phyloP scores from a whole-genome alignment of 2,329 filamentous ascomycete genomes.

The Thermoascus crustaceus region DNA sequence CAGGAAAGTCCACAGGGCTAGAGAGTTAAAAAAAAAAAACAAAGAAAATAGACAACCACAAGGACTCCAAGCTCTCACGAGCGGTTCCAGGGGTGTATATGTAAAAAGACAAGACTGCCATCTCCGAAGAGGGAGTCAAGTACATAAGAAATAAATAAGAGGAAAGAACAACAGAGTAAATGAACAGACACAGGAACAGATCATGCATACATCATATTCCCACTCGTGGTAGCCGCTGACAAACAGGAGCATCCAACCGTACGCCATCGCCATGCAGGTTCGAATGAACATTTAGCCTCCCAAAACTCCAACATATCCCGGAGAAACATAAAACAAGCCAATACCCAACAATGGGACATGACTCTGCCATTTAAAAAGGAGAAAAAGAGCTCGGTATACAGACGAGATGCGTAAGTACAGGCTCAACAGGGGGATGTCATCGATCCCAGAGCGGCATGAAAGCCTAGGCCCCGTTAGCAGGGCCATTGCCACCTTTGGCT shows the following conservation, averaged over 20 bases:
- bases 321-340: not conserved
- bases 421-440: constrained; percentile 17
- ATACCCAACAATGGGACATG: constrained; percentile 1
- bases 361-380: constrained; percentile 1
- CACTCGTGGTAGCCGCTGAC: constrained; percentile 1
- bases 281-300: not conserved
- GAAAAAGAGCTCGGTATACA: not conserved
- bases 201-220: constrained; percentile 6
- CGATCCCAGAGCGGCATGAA: constrained; percentile 10
- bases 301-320: not conserved
- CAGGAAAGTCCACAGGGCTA: too few relatives aligned
- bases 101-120: constrained; percentile 2
- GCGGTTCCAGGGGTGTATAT: not conserved
- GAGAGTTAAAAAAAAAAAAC: constrained; percentile 3
- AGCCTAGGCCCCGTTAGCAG: constrained; percentile 20
- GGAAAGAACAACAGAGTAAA: constrained; percentile 9
- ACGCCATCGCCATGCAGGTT: constrained; percentile 6
- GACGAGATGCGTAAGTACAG: not conserved
- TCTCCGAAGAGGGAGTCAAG: constrained; percentile 4
- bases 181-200: constrained; percentile 9
- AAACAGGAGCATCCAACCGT: not conserved
- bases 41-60: constrained; percentile 3
- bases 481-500: constrained; percentile 13
- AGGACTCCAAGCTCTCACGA: not conserved
- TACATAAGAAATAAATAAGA: constrained; percentile 7